Base-by-base conservation (phyloP, 208 protist genomes). In the Wallacemonas sp. region DNA sequence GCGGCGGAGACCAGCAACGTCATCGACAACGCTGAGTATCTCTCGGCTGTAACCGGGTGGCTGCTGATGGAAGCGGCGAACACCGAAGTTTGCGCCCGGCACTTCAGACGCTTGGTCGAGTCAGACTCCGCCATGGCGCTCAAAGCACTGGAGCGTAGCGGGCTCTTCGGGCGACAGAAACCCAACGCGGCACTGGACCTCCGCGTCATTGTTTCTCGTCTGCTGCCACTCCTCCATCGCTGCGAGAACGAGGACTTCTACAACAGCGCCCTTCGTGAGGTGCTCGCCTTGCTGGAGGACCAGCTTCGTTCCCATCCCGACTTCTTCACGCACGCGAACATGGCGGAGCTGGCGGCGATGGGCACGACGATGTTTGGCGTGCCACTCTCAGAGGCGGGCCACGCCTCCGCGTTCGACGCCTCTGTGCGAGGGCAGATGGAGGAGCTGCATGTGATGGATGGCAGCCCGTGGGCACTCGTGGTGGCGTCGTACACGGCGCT, bases 381-480 rank as follows among this genome's bases (percentile, higher is more conserved):
- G 17, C 71, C 66, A 24, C 39, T 59, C 36, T 50, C 64, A 0
- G 45, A 67, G 36, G 68, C 73, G 39, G 58, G 53, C 44, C 61
- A 70, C 41, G 59, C 66, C 34, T 64, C 32, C 39, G 50, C 52
- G 19, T 85, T 87, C 30, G 84, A 90, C 63, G 64, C 70, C 26
- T 76, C 75, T 13, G 76, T 68, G 41, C 81, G 78, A 26, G 84
- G 62, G 1, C 88, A 94, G 53, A 79, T 92, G 74, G 85, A 92
- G 76, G 85, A 94, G 68, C 75, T 94, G 60, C 78, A 89, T 36
- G 89, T 94, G 54, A 94, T 94, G 85, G 85, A 89, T 59, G 89
- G 89, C 15, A 85, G 85, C 39, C 89, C 89, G 29, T 89, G 82
- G 77, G 81, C 89, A 1, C 53, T 94, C 26, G 81, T 83, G 48